These are phyloP conservation scores for Umbelopsis sp. DNA, from an alignment of 192 early-diverging fungal species.

Conservation along the genomic window DNA sequence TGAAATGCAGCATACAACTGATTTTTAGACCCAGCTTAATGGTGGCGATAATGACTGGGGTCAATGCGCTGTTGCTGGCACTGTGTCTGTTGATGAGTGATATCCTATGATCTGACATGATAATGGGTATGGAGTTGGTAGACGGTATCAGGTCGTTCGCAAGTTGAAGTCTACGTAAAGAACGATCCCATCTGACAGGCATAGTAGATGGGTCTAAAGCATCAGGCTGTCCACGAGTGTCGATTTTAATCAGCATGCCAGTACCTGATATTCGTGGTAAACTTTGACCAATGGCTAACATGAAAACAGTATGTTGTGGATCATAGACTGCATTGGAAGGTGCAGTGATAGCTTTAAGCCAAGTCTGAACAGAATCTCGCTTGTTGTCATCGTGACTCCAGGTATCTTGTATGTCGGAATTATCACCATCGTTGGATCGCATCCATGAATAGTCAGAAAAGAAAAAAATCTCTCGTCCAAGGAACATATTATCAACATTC, in stretches of 20 bases:
- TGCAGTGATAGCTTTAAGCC: slow-evolving; percentile 23
- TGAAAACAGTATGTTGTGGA: slow-evolving; percentile 22
- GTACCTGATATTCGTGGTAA: slow-evolving; percentile 8
- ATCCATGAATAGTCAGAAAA: slow-evolving; percentile 29
- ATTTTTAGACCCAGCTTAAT: slow-evolving; percentile 26
- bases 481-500: slow-evolving; percentile 16
- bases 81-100: neutral
- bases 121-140: neutral
- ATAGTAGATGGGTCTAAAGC: slow-evolving; percentile 18
- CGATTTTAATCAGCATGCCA: slow-evolving; percentile 19
- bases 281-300: slow-evolving; percentile 25
- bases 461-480: slow-evolving; percentile 31
- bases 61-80: neutral
- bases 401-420: neutral
- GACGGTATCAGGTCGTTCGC: slow-evolving; percentile 6
- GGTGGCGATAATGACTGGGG: slow-evolving; percentile 14
- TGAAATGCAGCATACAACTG: slow-evolving; percentile 39
- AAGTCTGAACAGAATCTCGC: slow-evolving; percentile 12
- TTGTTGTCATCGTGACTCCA: no score
- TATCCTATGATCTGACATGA: neutral
- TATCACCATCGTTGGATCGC: slow-evolving; percentile 2
- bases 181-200: slow-evolving; percentile 14
- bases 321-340: slow-evolving; percentile 14
- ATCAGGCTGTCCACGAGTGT: slow-evolving; percentile 18
- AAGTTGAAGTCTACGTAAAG: slow-evolving; percentile 4